phyloP scores from a whole-genome alignment of 352 stramenopile genomes.

The Pythium rhizo-oryzae region DNA sequence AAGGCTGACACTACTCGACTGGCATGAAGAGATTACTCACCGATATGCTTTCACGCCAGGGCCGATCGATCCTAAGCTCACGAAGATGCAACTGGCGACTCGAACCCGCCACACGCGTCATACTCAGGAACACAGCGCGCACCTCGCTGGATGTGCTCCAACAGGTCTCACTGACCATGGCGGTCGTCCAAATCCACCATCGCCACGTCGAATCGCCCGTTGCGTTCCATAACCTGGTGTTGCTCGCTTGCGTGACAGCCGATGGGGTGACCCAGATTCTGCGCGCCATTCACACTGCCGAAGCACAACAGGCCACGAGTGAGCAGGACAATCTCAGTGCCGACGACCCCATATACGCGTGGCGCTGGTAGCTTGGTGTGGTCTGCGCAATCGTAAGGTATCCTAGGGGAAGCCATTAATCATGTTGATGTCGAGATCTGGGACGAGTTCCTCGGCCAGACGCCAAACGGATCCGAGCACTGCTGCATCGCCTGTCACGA shows the following conservation, averaged over 20 bases:
- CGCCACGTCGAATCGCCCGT: neutral
- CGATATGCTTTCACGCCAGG: too few relatives aligned
- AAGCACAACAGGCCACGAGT: neutral
- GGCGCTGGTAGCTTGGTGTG: too few relatives aligned
- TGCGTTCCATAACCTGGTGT: neutral
- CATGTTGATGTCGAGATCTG: too few relatives aligned
- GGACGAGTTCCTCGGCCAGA: neutral
- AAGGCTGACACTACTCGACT: too few relatives aligned
- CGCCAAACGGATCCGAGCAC: neutral
- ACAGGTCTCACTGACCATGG: neutral
- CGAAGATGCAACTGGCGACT: too few relatives aligned
- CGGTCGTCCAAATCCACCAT: neutral
- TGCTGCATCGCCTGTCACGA: neutral
- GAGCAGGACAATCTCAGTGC: too few relatives aligned
- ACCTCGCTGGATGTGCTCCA: slow-evolving; percentile 1
- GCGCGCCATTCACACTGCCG: neutral
- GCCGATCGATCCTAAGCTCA: too few relatives aligned
- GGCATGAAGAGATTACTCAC: too few relatives aligned
- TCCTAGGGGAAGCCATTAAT: too few relatives aligned
- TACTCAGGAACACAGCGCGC: neutral
- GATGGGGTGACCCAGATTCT: neutral
- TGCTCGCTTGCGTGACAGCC: neutral
- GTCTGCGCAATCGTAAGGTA: too few relatives aligned
- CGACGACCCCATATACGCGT: too few relatives aligned
- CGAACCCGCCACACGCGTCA: neutral